A percentile compares a stretch with the other conserved stretches of the same genome.
Evolutionary conservation across 371 early-diverging fungal genomes (phyloP).

Genomic region (Pancytospora philotis): DNA sequence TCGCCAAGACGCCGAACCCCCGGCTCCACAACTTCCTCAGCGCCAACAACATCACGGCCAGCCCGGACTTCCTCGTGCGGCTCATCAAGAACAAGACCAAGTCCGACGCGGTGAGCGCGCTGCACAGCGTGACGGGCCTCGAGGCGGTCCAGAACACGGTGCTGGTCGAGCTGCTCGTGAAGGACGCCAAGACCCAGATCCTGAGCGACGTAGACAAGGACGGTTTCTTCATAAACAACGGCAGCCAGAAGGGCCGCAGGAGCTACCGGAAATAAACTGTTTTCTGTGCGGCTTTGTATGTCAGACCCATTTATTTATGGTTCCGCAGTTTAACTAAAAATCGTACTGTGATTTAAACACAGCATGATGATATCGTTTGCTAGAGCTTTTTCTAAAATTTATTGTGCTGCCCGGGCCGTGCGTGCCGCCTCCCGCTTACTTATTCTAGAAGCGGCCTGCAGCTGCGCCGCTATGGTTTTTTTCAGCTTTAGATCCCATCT

Average conservation of each 20-base stretch:
- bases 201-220: slow-evolving; percentile 45
- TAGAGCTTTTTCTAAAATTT: too few species aligned
- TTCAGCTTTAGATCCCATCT: too few species aligned
- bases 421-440: too few species aligned
- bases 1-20: background rate
- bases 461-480: too few species aligned
- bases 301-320: too few species aligned
- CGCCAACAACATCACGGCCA: slow-evolving; percentile 13
- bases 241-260: background rate
- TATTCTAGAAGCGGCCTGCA: too few species aligned
- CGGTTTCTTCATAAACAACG: slow-evolving; percentile 43
- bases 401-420: too few species aligned
- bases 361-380: too few species aligned
- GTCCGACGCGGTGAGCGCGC: slow-evolving; percentile 18
- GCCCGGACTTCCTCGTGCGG: slow-evolving; percentile 21
- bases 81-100: slow-evolving; percentile 33
- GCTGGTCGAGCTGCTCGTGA: slow-evolving; percentile 43
- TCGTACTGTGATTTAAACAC: too few species aligned
- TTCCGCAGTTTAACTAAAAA: too few species aligned
- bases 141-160: slow-evolving; percentile 16
- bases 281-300: too few species aligned
- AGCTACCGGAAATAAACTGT: slow-evolving; percentile 1
- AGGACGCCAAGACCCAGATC: slow-evolving; percentile 37
- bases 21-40: slow-evolving; percentile 22
- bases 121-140: slow-evolving; percentile 18